phyloP scores from a whole-genome alignment of 371 early-diverging fungal species.

The Rhizopus arrhizus region DNA sequence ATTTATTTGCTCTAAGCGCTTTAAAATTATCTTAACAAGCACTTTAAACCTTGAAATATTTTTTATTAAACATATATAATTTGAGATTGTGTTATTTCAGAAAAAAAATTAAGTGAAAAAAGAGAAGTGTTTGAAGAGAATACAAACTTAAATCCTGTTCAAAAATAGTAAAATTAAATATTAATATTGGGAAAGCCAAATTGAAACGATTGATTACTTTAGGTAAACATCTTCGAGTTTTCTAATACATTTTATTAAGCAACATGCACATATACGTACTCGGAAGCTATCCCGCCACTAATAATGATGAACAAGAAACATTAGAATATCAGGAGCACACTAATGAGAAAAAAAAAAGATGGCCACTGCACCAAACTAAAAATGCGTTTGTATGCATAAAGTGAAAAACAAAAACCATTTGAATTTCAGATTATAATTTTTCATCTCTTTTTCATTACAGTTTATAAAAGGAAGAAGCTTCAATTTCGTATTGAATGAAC shows the following conservation, averaged over 20 bases:
- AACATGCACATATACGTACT: neutral
- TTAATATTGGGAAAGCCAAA: neutral
- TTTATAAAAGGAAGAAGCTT: too few relatives aligned
- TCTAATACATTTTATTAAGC: neutral
- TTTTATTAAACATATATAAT: too few relatives aligned
- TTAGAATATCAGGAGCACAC: neutral
- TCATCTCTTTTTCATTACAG: too few relatives aligned
- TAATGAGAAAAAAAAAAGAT: neutral
- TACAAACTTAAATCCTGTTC: slow-evolving; percentile 3
- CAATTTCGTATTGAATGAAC: too few relatives aligned
- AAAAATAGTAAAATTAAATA: slow-evolving; percentile 8
- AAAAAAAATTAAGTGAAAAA: too few relatives aligned
- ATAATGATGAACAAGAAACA: slow-evolving; percentile 3
- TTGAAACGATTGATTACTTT: too few relatives aligned
- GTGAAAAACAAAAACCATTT: neutral
- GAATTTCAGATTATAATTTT: neutral
- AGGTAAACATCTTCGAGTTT: too few relatives aligned
- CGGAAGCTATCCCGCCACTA: slow-evolving; percentile 7
- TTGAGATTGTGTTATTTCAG: too few relatives aligned
- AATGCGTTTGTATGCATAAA: slow-evolving; percentile 3
- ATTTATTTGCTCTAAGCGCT: too few relatives aligned
- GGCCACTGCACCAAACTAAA: slow-evolving; percentile 4
- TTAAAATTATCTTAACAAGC: too few relatives aligned
- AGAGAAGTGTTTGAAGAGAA: neutral
- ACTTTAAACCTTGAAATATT: too few relatives aligned